These are phyloP conservation scores for Suillus subaureus DNA, from an alignment of 768 basidiomycete genomes.

Conservation along the genomic window DNA sequence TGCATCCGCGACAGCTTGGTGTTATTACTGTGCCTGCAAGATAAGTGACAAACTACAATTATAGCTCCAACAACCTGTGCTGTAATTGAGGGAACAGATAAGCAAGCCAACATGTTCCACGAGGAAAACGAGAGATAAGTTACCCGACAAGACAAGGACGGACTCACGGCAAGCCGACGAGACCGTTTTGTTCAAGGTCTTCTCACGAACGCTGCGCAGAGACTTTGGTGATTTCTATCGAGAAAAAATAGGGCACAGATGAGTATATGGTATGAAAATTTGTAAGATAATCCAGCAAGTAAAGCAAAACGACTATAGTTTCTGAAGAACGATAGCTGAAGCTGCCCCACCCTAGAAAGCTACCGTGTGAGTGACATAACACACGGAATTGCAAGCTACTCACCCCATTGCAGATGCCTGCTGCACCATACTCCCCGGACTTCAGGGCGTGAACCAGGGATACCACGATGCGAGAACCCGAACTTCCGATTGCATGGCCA, in stretches of 20 bases:
- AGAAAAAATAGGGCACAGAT: conserved; percentile 8
- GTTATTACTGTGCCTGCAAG: conserved; percentile 7
- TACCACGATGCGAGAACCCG: conserved; percentile 92
- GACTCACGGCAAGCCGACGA: not conserved
- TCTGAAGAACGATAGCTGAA: conserved; percentile 88
- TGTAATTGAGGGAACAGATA: conserved; percentile 18
- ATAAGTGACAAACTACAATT: conserved; percentile 9
- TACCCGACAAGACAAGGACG: conserved; percentile 1
- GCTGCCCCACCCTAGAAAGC: conserved; percentile 81
- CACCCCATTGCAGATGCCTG: conserved; percentile 96
- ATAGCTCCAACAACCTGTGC: conserved; percentile 1
- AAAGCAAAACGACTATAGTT: conserved; percentile 51
- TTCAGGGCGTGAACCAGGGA: conserved; percentile 91
- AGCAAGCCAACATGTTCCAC: conserved; percentile 15
- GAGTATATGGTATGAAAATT: conserved; percentile 21
- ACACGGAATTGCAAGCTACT: conserved; percentile 34
- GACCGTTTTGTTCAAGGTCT: conserved; percentile 4
- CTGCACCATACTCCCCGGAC: conserved; percentile 91
- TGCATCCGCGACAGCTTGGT: conserved; percentile 12
- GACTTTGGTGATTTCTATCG: conserved; percentile 11
- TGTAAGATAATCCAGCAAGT: conserved; percentile 16
- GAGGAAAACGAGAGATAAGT: conserved; percentile 6
- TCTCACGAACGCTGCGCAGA: conserved; percentile 14
- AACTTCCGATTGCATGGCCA: conserved; percentile 96
- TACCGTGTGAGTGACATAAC: conserved; percentile 17